Conservation (phyloP, 805 yeast genomes). For the Pichia pseudocactophila region DNA sequence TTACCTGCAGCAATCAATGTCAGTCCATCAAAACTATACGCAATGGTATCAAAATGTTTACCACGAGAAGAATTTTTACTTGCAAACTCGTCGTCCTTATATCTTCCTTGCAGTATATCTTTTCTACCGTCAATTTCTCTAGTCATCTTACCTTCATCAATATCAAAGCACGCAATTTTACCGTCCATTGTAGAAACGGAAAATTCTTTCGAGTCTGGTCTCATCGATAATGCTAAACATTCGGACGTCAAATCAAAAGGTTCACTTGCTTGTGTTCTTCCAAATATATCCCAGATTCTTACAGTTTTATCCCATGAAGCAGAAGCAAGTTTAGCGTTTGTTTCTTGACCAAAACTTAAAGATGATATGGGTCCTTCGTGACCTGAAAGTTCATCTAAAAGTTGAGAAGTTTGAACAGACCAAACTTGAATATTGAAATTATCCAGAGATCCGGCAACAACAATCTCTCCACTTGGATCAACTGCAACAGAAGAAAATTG, state of each 20-base stretch:
- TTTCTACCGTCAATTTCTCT: constrained; percentile 79
- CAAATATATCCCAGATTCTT: constrained; percentile 86
- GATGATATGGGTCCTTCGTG: constrained; percentile 95
- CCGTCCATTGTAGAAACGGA: constrained; percentile 89
- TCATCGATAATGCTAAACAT: constrained; percentile 69
- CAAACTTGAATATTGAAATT: constrained; percentile 88
- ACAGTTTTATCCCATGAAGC: constrained; percentile 97
- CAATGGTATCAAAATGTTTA: constrained; percentile 69
- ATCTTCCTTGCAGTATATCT: constrained; percentile 84
- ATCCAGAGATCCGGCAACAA: constrained; percentile 89
- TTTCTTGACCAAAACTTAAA: constrained; percentile 75
- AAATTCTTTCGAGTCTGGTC: constrained; percentile 89
- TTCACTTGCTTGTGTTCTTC: constrained; percentile 79
- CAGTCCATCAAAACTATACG: constrained; percentile 84
- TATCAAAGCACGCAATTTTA: constrained; percentile 73
- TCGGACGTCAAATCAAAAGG: constrained; percentile 83
- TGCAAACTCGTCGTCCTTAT: constrained; percentile 70
- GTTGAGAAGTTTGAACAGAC: constrained; percentile 94
- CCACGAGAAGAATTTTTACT: constrained; percentile 77
- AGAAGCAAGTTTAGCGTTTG: constrained; percentile 61
- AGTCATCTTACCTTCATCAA: constrained; percentile 69
- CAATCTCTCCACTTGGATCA: constrained; percentile 95
- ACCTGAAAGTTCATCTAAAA: constrained; percentile 80
- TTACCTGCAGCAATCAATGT: constrained; percentile 89
- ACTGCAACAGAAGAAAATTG: constrained; percentile 87